A percentile compares a stretch with the other conserved stretches of the same genome.
phyloP scores from a whole-genome alignment of 345 rosid species.

The Hibiscus mutabilis region DNA sequence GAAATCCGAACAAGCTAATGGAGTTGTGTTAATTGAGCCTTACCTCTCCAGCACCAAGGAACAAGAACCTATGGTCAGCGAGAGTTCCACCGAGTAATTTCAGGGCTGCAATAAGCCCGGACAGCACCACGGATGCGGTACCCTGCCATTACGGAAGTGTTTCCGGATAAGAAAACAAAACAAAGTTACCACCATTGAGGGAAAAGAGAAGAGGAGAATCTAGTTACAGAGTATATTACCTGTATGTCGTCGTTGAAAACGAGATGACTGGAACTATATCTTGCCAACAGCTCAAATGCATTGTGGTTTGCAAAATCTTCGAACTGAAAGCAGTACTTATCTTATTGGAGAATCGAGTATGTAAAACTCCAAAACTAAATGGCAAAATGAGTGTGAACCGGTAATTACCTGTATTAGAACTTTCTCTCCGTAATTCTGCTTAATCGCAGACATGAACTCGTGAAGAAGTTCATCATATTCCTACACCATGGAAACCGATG shows the following conservation, averaged over 20 bases:
- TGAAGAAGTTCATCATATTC: conserved; percentile 85
- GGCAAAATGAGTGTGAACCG: neutral
- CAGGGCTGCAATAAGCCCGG: conserved; percentile 75
- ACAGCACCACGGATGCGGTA: conserved; percentile 90
- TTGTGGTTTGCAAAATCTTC: conserved; percentile 99
- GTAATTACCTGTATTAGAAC: conserved; percentile 70
- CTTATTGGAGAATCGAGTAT: conserved; percentile 1
- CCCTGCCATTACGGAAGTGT: conserved; percentile 44
- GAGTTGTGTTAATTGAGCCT: conserved; percentile 5
- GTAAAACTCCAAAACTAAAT: neutral
- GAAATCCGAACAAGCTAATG: too few species aligned
- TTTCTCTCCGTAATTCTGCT: conserved; percentile 89
- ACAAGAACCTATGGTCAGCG: conserved; percentile 74
- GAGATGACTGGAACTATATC: conserved; percentile 71
- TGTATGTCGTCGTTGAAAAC: conserved; percentile 97
- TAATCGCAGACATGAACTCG: conserved; percentile 88
- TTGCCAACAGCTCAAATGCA: conserved; percentile 78
- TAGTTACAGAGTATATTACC: conserved; percentile 28
- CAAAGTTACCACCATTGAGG: neutral
- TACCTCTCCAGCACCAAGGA: conserved; percentile 99
- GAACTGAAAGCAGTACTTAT: conserved; percentile 43
- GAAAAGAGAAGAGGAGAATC: neutral
- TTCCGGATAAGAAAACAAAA: neutral
- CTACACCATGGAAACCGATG: conserved; percentile 27
- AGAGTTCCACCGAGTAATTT: conserved; percentile 60